These are phyloP conservation scores for Eucalyptus viminalis DNA, from an alignment of 345 rosid genomes.

Conservation along the genomic window DNA sequence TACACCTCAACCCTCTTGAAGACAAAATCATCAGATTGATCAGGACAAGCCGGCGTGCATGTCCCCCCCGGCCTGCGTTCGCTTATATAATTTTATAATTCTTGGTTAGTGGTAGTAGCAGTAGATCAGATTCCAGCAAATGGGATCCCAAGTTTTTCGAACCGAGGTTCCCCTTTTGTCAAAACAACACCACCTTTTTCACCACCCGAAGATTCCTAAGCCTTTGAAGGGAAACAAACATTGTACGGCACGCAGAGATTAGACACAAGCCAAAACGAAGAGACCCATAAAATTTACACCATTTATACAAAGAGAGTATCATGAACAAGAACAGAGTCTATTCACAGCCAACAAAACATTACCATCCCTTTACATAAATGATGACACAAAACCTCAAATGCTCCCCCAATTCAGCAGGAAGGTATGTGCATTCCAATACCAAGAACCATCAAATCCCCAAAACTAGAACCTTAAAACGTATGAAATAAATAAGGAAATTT, in stretches of 20 bases:
- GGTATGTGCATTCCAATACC: neutral
- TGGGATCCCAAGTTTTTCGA: neutral
- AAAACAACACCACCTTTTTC: neutral
- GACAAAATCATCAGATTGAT: neutral
- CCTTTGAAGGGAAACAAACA: neutral
- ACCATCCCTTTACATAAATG: neutral
- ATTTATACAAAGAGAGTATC: slow-evolving; percentile 2
- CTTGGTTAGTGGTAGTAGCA: neutral
- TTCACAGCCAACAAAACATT: neutral
- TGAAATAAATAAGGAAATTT: neutral
- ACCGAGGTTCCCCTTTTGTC: neutral
- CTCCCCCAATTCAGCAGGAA: neutral
- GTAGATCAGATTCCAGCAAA: neutral
- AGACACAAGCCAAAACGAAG: neutral
- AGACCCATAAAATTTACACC: slow-evolving; percentile 2
- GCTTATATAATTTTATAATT: neutral
- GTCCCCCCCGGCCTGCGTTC: neutral
- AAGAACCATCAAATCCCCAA: neutral
- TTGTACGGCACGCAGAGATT: neutral
- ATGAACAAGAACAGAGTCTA: neutral
- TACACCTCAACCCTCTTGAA: neutral
- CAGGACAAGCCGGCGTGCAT: neutral
- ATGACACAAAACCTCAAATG: neutral
- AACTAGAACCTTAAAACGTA: neutral
- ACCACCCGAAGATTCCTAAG: neutral